Conservation (phyloP, 2,329 filamentous ascomycete genomes). For the Trichocomaceae sp. region DNA sequence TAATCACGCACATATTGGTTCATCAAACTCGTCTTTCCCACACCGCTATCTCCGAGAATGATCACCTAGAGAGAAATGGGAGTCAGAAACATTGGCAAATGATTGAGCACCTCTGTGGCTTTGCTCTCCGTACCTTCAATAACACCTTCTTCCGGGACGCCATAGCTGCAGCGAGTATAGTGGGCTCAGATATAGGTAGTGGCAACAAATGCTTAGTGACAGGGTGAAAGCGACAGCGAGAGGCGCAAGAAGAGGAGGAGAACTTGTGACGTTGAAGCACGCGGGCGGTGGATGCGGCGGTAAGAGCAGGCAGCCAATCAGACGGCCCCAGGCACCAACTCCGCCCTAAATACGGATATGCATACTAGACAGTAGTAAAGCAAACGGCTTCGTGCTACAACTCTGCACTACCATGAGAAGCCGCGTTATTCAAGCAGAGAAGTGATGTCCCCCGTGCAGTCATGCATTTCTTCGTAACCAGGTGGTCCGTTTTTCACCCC, state of each 20-base stretch:
- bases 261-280: constrained; percentile 15
- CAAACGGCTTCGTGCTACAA: not conserved
- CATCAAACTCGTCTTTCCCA: constrained; percentile 99
- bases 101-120: not conserved
- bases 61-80: constrained; percentile 63
- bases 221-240: not conserved
- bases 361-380: too few relatives aligned
- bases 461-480: not conserved
- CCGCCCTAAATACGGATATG: too few relatives aligned
- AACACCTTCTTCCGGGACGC: constrained; percentile 83
- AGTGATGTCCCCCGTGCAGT: not conserved
- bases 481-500: not conserved
- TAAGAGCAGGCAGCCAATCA: constrained; percentile 12
- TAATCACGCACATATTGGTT: constrained; percentile 93
- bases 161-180: constrained; percentile 44
- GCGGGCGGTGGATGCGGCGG: constrained; percentile 28
- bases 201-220: not conserved
- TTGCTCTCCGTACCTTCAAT: constrained; percentile 60
- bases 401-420: not conserved
- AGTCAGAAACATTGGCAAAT: not conserved
- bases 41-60: constrained; percentile 96
- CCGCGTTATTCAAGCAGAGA: not conserved
- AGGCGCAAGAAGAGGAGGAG: not conserved
- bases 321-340: not conserved
- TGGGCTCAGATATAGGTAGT: not conserved